A percentile compares a stretch with the other conserved stretches of the same genome.
Conservation (phyloP, 2,329 filamentous ascomycete genomes). For the Cladobotryum protrusum region DNA sequence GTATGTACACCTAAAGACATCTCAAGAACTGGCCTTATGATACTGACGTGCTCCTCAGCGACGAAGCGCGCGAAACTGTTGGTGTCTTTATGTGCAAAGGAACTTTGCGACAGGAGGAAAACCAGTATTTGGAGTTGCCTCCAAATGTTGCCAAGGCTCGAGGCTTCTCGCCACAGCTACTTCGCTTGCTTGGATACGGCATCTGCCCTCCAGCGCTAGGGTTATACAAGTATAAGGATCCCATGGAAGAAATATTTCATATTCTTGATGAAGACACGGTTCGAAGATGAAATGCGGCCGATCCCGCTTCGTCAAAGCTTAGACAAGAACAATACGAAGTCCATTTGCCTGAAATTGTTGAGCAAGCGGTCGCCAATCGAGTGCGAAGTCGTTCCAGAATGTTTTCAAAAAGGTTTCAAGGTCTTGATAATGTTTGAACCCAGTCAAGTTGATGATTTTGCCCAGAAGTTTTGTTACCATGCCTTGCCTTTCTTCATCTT, state of each 20-base stretch:
- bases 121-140: slow-evolving; percentile 27
- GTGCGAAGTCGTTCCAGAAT: slow-evolving; percentile 20
- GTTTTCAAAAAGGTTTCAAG: slow-evolving; percentile 17
- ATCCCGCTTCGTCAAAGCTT: not conserved
- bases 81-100: slow-evolving; percentile 31
- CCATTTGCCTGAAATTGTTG: slow-evolving; percentile 17
- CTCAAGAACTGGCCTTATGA: not conserved
- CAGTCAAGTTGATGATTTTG: slow-evolving; percentile 15
- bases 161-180: slow-evolving; percentile 25
- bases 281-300: slow-evolving; percentile 15
- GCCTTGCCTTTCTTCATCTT: slow-evolving; percentile 15
- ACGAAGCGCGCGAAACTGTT: slow-evolving; percentile 25
- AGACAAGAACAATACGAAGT: slow-evolving; percentile 18
- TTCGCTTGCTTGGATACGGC: slow-evolving; percentile 28
- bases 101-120: slow-evolving; percentile 28
- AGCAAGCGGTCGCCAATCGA: slow-evolving; percentile 23
- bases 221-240: slow-evolving; percentile 31
- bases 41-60: slow-evolving; percentile 11
- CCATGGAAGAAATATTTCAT: slow-evolving; percentile 30
- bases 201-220: slow-evolving; percentile 28
- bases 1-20: slow-evolving; percentile 8
- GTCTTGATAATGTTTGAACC: slow-evolving; percentile 20
- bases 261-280: slow-evolving; percentile 32
- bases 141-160: slow-evolving; percentile 22
- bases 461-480: slow-evolving; percentile 14